Evolutionary conservation across 371 early-diverging fungal genomes (phyloP), one percentile per base, ranked within the genome.

Genomic region (Vairimorpha ceranae): DNA sequence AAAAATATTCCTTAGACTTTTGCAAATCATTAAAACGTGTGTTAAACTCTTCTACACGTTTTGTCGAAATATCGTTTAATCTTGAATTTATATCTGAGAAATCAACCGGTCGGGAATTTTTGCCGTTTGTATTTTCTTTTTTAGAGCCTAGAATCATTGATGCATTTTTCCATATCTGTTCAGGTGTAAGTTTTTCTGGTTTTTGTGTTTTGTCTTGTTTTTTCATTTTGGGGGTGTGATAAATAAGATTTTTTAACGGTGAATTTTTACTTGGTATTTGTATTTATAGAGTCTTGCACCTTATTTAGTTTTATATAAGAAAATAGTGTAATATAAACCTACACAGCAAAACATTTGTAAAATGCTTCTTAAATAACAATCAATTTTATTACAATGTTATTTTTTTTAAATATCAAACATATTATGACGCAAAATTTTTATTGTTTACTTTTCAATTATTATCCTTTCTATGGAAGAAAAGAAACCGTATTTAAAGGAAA

Each of bases 401-500:
- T n/a, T n/a, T n/a, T n/a, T n/a, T n/a, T n/a, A n/a, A n/a, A n/a
- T n/a, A n/a, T n/a, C n/a, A n/a, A n/a, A n/a, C n/a, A n/a, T n/a
- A n/a, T n/a, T n/a, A n/a, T n/a, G n/a, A n/a, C n/a, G n/a, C n/a
- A n/a, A n/a, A n/a, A n/a, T n/a, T n/a, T n/a, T n/a, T n/a, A n/a
- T n/a, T n/a, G n/a, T n/a, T n/a, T n/a, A n/a, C n/a, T n/a, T n/a
- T n/a, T n/a, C n/a, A n/a, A n/a, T n/a, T n/a, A n/a, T n/a, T n/a
- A n/a, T 10, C 15, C 41, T 15, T n/a, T n/a, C n/a, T n/a, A 48
- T 48, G 48, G 38, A 66, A 65, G 36, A 17, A 61, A 35, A 51
- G 45, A 82, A 79, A 69, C 82, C 82, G 41, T 51, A 41, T 19
- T 67, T 77, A 69, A 82, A 35, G 84, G 84, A 54, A 74, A 67